Conservation (phyloP, 345 rosid species). For the Brassica napus region DNA sequence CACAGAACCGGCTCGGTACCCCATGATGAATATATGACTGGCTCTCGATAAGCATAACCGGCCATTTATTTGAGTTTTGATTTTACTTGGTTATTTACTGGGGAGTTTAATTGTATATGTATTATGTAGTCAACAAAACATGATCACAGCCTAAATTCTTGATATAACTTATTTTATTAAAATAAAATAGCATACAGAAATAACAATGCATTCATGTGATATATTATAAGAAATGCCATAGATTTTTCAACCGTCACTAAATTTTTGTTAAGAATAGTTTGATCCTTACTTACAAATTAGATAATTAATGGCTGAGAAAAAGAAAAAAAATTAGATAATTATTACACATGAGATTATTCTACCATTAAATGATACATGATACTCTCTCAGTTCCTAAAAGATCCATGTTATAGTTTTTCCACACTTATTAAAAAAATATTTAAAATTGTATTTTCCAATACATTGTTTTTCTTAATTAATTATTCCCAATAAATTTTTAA, state of each 20-base stretch:
- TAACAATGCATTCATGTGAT: neutral
- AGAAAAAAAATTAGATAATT: neutral
- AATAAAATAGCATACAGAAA: neutral
- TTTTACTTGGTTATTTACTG: neutral
- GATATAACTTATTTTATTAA: too few species aligned
- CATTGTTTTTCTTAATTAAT: too few species aligned
- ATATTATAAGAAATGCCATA: neutral
- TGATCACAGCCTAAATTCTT: neutral
- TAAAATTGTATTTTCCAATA: too few species aligned
- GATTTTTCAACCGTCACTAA: neutral
- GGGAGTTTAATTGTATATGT: neutral
- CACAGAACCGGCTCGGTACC: constrained; percentile 30
- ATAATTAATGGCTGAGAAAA: too few species aligned
- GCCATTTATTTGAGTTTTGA: neutral
- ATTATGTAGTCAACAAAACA: neutral
- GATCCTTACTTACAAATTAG: neutral
- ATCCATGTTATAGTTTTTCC: too few species aligned
- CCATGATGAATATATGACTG: neutral
- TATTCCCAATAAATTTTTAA: too few species aligned
- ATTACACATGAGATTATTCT: neutral
- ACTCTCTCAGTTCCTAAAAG: too few species aligned
- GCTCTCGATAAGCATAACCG: constrained; percentile 10
- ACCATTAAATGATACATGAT: neutral
- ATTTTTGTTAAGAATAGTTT: neutral
- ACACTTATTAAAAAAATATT: too few species aligned